A percentile compares a stretch with the other conserved stretches of the same genome.
Evolutionary conservation across 495 filamentous ascomycete genomes (phyloP).

Genomic region (Stereocaulon alpinum): DNA sequence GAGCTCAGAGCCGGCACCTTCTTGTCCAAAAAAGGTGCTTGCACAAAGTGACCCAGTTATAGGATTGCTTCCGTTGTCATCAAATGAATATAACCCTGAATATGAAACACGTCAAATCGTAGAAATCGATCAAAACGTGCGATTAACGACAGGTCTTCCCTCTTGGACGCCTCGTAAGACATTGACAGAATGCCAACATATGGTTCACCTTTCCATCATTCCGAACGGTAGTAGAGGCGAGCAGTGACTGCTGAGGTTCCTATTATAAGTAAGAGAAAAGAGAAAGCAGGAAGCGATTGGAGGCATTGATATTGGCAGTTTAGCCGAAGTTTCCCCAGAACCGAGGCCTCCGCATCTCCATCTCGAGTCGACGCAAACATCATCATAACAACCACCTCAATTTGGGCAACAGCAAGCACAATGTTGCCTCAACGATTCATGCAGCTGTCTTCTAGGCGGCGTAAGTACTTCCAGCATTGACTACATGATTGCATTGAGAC

Average conservation of each 20-base stretch:
- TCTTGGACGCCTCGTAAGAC: conserved; percentile 35
- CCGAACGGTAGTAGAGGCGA: conserved; percentile 23
- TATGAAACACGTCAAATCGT: conserved; percentile 24
- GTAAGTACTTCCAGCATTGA: conserved; percentile 35
- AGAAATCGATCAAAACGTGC: conserved; percentile 34
- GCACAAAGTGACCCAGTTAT: neutral
- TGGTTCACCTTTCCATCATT: conserved; percentile 38
- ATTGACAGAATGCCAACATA: conserved; percentile 40
- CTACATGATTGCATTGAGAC: neutral
- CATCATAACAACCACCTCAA: neutral
- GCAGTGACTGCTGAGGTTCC: conserved; percentile 37
- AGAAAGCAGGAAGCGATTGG: conserved; percentile 21
- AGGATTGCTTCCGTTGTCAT: neutral
- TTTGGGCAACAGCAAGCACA: conserved; percentile 20
- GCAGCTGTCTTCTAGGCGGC: conserved; percentile 57
- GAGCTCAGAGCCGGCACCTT: too few relatives aligned
- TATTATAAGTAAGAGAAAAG: conserved; percentile 29
- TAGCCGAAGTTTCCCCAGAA: conserved; percentile 6
- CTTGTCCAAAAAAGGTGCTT: neutral
- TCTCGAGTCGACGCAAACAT: conserved; percentile 2
- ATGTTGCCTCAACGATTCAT: conserved; percentile 61
- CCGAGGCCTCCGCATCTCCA: conserved; percentile 15
- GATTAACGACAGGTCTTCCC: conserved; percentile 48
- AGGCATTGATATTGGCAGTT: neutral
- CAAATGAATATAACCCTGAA: conserved; percentile 20